Percentiles rank a stretch among this genome's conserved stretches.
Evolutionary conservation across 2,329 filamentous ascomycete genomes (phyloP).

Genomic region (Neurospora sp.): DNA sequence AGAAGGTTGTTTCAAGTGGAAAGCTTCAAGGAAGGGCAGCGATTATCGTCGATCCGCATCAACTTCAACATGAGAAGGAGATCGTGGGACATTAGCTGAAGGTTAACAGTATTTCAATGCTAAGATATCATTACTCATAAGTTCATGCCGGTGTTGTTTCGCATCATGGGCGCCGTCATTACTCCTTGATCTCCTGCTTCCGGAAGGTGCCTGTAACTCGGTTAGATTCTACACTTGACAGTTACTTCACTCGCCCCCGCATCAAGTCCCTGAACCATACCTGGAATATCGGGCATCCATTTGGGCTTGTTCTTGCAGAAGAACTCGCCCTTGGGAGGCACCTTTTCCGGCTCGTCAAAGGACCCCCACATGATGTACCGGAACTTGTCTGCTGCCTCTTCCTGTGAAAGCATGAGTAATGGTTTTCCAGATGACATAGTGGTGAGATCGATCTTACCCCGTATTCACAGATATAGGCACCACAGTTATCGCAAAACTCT

Average conservation of each 20-base stretch:
- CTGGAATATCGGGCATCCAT: slow-evolving; percentile 41
- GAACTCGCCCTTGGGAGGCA: slow-evolving; percentile 45
- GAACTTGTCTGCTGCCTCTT: slow-evolving; percentile 34
- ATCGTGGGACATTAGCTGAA: not conserved
- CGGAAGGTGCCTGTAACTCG: slow-evolving; percentile 30
- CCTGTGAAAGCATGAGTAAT: slow-evolving; percentile 11
- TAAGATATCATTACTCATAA: not conserved
- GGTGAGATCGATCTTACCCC: slow-evolving; percentile 14
- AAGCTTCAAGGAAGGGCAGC: slow-evolving; percentile 45
- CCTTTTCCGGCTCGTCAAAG: slow-evolving; percentile 35
- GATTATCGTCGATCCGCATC: slow-evolving; percentile 37
- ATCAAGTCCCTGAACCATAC: slow-evolving; percentile 20
- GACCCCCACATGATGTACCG: slow-evolving; percentile 36
- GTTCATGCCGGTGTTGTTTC: too few species aligned
- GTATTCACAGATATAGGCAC: slow-evolving; percentile 25
- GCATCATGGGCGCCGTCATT: not conserved
- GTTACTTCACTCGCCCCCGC: not conserved
- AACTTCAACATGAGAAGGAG: slow-evolving; percentile 18
- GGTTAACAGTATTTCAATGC: not conserved
- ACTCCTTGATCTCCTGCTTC: slow-evolving; percentile 34
- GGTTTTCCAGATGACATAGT: not conserved
- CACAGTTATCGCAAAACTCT: slow-evolving; percentile 24
- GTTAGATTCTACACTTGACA: not conserved
- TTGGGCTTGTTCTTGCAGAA: slow-evolving; percentile 36
- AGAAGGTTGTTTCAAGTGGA: slow-evolving; percentile 39